Evolutionary conservation across 306 rosid genomes (phyloP).

Genomic region (Dalbergia cochinchinensis): DNA sequence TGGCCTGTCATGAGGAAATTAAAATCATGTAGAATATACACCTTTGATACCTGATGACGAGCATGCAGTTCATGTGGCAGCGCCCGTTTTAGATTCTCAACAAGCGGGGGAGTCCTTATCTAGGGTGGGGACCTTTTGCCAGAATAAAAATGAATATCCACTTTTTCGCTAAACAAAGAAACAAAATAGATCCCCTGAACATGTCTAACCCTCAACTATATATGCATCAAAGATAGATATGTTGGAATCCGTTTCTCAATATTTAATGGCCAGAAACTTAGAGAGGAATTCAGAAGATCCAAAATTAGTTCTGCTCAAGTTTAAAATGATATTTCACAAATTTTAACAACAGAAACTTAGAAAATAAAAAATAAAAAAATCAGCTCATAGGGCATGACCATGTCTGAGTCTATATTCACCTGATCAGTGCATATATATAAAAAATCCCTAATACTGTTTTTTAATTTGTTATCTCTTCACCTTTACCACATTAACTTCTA

Average conservation of each 20-base stretch:
- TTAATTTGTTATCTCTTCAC: too few species aligned
- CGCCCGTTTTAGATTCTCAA: slow-evolving; percentile 31
- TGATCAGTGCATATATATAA: too few species aligned
- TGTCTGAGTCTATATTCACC: too few species aligned
- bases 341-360: too few species aligned
- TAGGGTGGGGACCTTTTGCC: slow-evolving; percentile 42
- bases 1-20: neutral
- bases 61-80: slow-evolving; percentile 12
- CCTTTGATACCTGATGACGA: slow-evolving; percentile 29
- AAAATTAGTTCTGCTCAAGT: too few species aligned
- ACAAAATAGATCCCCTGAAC: neutral
- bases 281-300: neutral
- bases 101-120: slow-evolving; percentile 44
- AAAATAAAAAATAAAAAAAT: too few species aligned
- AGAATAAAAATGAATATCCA: neutral
- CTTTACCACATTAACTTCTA: too few species aligned
- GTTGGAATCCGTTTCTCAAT: slow-evolving; percentile 5
- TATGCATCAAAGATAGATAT: neutral
- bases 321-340: too few species aligned
- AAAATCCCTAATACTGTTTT: too few species aligned
- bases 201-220: neutral
- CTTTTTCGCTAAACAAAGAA: neutral
- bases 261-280: neutral
- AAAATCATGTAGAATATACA: slow-evolving; percentile 24
- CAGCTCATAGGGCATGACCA: too few species aligned